Conservation (phyloP, 2,329 filamentous ascomycete genomes). For the Hysterium pulicare region DNA sequence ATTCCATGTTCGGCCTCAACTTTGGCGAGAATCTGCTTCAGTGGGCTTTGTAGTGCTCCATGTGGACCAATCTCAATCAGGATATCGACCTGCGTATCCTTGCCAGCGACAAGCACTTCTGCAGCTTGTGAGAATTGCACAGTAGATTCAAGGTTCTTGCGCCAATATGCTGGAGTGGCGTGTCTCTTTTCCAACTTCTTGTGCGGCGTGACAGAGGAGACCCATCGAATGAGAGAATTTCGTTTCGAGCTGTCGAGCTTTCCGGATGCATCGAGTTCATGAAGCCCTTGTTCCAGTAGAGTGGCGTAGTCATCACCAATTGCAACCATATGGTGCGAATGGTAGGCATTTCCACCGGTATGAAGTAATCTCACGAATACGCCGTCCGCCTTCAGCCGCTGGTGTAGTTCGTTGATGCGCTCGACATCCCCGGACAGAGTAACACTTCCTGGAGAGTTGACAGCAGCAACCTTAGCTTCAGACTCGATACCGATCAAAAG, state of each 20-base stretch:
- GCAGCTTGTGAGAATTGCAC: conserved; percentile 17
- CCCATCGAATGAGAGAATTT: conserved; percentile 6
- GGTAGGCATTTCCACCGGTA: conserved; percentile 23
- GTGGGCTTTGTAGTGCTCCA: conserved; percentile 42
- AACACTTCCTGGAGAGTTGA: conserved; percentile 21
- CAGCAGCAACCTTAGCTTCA: conserved; percentile 15
- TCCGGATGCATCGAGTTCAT: too few species aligned
- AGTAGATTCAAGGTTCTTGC: conserved; percentile 15
- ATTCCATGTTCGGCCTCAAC: too few species aligned
- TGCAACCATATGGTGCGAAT: conserved; percentile 22
- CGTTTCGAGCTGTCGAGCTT: too few species aligned
- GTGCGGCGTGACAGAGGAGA: conserved; percentile 11
- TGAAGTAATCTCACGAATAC: too few species aligned
- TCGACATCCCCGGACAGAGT: conserved; percentile 14
- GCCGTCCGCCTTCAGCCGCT: conserved; percentile 9
- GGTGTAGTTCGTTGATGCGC: background rate
- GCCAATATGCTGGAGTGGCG: conserved; percentile 13
- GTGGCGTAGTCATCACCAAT: conserved; percentile 13
- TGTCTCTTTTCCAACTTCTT: conserved; percentile 1
- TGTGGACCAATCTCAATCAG: conserved; percentile 34
- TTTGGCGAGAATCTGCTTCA: conserved; percentile 31
- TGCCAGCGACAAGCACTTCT: background rate
- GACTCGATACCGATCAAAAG: conserved; percentile 10
- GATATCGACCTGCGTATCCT: background rate
- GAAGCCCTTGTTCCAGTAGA: background rate